Base-by-base conservation (phyloP, 495 filamentous ascomycete genomes). In the Cercophora samala region DNA sequence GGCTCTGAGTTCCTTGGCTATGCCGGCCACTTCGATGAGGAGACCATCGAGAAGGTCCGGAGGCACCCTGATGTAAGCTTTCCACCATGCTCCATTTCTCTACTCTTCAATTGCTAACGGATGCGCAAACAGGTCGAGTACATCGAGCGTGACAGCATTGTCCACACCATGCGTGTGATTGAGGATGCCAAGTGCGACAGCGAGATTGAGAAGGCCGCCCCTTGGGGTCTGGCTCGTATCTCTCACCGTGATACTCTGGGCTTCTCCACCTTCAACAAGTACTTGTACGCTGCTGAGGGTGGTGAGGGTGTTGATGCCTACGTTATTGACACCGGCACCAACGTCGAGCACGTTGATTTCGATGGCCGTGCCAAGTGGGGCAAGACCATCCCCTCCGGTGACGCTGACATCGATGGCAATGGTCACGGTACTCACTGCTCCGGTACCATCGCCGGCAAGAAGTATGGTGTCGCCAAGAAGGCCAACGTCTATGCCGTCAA, bases 351-450 rank as follows among this genome's bases (percentile, higher is more conserved):
- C 81, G 93, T 94, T 68, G 96, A 99, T 80, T 99, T 99, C 69
- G 93, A 93, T 77, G 96, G 93, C 64, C 93, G 96, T 76, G 96
- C 96, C 62, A 80, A 83, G 72, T 99, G 96, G 96, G 94, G 94
- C 77, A 93, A 96, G 88, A 99, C 96, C 64, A 91, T 99, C 72
- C 96, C 96, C 64, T 66, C 75, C 58, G 86, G 85, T 66, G 96
- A 99, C 74, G 87, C 82, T 54, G 96, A 99, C 77, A 82, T 85
- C 62, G 96, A 99, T 83, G 96, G 96, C 77, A 99, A 99, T 72
- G 96, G 96, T 63, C 96, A 99, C 84, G 96, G 96, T 72, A 99
- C 96, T 69, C 96, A 99, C 86, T 99, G 96, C 86, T 98, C 96
- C 65, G 96, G 96, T 70, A 99, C 96, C 53, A 88, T 98, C 72